These are phyloP conservation scores for Cladosporium phlei DNA, from an alignment of 2,329 filamentous ascomycete species.

Conservation along the genomic window DNA sequence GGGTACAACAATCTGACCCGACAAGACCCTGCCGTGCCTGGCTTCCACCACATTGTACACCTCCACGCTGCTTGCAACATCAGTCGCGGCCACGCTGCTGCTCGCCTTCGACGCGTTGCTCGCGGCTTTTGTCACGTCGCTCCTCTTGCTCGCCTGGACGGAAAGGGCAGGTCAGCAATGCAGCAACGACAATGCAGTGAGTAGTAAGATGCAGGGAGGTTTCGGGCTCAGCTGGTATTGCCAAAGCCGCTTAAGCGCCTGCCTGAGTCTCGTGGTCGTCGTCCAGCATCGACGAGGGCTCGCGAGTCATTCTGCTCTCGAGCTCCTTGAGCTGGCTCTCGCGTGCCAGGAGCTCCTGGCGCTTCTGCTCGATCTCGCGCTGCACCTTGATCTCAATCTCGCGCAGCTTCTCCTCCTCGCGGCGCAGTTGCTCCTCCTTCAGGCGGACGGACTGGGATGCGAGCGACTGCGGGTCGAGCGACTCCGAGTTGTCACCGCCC, in stretches of 20 bases:
- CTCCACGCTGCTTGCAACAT: conserved; percentile 11
- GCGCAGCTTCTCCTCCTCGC: conserved; percentile 98
- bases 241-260: conserved; percentile 18
- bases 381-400: conserved; percentile 99
- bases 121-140: conserved; percentile 10
- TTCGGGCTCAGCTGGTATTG: conserved; percentile 8
- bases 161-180: conserved; percentile 10
- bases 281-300: conserved; percentile 15
- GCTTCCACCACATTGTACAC: conserved; percentile 9
- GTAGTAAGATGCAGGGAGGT: conserved; percentile 10
- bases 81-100: conserved; percentile 8
- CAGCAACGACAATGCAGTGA: conserved; percentile 7
- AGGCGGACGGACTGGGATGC: conserved; percentile 95
- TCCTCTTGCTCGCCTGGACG: conserved; percentile 12
- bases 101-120: conserved; percentile 7
- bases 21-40: conserved; percentile 9
- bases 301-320: conserved; percentile 74
- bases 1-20: conserved; percentile 7
- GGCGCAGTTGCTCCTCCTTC: conserved; percentile 98
- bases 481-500: conserved; percentile 50
- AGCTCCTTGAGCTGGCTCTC: conserved; percentile 99
- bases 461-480: conserved; percentile 96
- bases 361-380: conserved; percentile 99
- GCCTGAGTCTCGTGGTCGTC: conserved; percentile 19
- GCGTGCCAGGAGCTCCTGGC: conserved; percentile 93